Percentiles rank a stretch among this genome's conserved stretches.
These are phyloP conservation scores for Diplotaxis tenuifolia DNA, from an alignment of 345 rosid genomes.

Conservation along the genomic window DNA sequence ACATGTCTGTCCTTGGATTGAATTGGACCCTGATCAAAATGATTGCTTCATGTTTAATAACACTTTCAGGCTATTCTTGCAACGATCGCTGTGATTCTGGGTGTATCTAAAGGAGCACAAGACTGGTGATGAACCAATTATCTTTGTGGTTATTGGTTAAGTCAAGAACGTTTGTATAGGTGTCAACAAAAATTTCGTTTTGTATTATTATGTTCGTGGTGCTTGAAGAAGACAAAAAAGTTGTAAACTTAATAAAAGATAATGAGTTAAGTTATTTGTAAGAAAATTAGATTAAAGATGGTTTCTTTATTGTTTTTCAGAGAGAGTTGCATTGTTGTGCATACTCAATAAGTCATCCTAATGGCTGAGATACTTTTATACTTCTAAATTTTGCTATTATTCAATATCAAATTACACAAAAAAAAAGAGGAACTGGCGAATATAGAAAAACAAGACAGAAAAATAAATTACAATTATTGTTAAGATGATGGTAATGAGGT, in stretches of 20 bases:
- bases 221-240: background rate
- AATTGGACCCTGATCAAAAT: background rate
- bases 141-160: too few species aligned
- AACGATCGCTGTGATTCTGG: conserved; percentile 64
- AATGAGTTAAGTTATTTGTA: background rate
- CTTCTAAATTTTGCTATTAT: too few species aligned
- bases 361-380: conserved; percentile 35
- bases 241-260: background rate
- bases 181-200: background rate
- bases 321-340: conserved; percentile 57
- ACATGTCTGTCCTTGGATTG: background rate
- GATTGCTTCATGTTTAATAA: background rate
- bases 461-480: background rate
- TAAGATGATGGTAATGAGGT: background rate
- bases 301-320: conserved; percentile 45
- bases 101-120: conserved; percentile 52
- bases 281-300: background rate
- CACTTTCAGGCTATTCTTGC: conserved; percentile 72
- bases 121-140: conserved; percentile 41
- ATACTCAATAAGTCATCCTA: conserved; percentile 72
- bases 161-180: conserved; percentile 36
- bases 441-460: background rate
- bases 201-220: background rate
- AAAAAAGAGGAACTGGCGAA: background rate
- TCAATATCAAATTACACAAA: background rate